A percentile compares a stretch with the other conserved stretches of the same genome.
phyloP scores from a whole-genome alignment of 345 rosid species.

The Citrus sp. region DNA sequence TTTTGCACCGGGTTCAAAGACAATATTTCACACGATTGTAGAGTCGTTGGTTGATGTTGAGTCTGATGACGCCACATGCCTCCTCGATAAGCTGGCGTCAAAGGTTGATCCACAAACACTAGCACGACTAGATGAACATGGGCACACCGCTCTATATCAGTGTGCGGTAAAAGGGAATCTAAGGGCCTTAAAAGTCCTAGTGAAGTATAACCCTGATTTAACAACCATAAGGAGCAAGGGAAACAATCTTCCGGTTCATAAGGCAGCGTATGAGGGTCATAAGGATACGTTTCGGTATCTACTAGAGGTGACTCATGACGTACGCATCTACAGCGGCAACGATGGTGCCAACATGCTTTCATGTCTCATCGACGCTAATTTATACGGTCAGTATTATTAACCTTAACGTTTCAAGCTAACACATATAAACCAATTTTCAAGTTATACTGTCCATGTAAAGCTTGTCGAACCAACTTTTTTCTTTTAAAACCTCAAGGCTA shows the following conservation, averaged over 20 bases:
- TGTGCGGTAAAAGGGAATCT: not conserved
- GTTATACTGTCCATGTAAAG: no score
- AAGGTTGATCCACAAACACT: not conserved
- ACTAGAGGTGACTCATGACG: not conserved
- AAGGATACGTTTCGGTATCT: not conserved
- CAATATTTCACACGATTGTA: not conserved
- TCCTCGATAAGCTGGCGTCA: not conserved
- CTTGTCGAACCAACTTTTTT: no score
- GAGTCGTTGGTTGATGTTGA: not conserved
- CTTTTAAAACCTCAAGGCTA: no score
- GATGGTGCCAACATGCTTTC: fast-evolving
- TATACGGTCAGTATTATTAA: not conserved
- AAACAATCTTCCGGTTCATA: not conserved
- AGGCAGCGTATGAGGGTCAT: not conserved
- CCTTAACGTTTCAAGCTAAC: not conserved
- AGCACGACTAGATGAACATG: fast-evolving
- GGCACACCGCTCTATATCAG: fast-evolving
- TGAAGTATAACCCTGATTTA: not conserved
- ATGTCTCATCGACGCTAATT: not conserved
- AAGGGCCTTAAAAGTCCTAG: not conserved
- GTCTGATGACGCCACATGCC: not conserved
- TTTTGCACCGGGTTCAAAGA: fast-evolving
- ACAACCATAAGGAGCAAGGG: not conserved
- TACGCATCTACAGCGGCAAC: not conserved
- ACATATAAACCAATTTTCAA: no score